Percentiles rank a stretch among this genome's conserved stretches.
Evolutionary conservation across 768 basidiomycete genomes (phyloP).

Genomic region (Amanita fuliginea): DNA sequence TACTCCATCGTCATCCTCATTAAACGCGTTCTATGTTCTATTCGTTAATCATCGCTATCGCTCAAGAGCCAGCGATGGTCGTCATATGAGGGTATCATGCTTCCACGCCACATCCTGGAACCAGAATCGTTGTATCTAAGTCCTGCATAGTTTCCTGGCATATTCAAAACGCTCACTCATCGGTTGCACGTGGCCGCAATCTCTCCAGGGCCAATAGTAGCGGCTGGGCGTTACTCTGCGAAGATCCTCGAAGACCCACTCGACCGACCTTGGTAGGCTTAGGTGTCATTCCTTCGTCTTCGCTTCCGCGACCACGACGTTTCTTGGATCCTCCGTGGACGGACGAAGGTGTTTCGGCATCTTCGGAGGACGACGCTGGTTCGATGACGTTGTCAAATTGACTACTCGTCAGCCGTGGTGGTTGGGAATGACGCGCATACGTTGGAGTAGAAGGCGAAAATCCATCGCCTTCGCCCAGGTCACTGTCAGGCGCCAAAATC

Average conservation of each 20-base stretch:
- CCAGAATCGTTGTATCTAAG: neutral
- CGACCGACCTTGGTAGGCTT: slow-evolving; percentile 5
- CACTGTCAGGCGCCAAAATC: neutral
- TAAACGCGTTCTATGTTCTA: neutral
- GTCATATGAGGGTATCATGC: neutral
- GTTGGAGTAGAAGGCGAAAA: neutral
- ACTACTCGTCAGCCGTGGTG: neutral
- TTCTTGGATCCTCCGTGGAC: slow-evolving; percentile 11
- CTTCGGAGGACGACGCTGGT: slow-evolving; percentile 3
- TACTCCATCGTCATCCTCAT: neutral
- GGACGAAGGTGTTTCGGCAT: slow-evolving; percentile 10
- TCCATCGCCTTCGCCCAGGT: neutral
- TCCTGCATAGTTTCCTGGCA: neutral
- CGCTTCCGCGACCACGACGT: neutral
- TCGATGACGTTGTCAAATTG: neutral
- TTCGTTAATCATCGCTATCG: slow-evolving; percentile 15
- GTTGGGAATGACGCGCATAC: neutral
- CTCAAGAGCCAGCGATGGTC: slow-evolving; percentile 16
- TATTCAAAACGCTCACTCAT: slow-evolving; percentile 1
- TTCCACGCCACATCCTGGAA: neutral
- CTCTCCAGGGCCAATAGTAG: neutral
- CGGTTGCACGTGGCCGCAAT: neutral
- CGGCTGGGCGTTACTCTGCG: neutral
- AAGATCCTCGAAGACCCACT: neutral
- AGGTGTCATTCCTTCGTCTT: neutral